Base-by-base conservation (phyloP, 495 filamentous ascomycete genomes). In the Pyronema omphalodes region DNA sequence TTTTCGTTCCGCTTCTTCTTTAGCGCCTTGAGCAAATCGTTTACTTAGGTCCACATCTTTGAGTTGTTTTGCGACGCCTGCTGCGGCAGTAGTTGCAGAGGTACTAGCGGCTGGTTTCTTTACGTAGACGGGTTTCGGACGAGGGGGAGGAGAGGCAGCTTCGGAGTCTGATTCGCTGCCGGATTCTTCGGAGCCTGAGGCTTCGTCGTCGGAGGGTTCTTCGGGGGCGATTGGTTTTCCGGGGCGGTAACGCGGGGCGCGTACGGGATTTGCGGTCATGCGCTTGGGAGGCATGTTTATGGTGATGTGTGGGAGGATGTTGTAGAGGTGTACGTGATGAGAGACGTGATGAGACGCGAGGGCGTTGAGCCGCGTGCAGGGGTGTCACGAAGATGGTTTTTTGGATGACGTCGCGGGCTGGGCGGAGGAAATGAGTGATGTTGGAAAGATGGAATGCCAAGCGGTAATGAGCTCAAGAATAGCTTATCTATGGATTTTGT, bases 241-340 rank as follows among this genome's bases (percentile, higher is more conserved):
- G 35, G 88, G 81, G 41, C 88, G 79, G 66, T 94, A 84, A 19
- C 93, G 82, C 8, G 85, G 74, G 1, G 88, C 84, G 60, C 80
- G 80, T 56, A 82, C 68, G 3, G 86, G 87, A 66, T 98, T 94
- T 43, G 86, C 86, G 60, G 89, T 95, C 89, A 98, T 95, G 56
- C 84, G 81, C 70, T 87, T 89, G 36, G 80, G 75, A 59, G 86
- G 82, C 87, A 94, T 94, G 52, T 60, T 72, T 71, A 51, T 41
- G 23, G 51, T 15, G 43, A 15, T 9, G 45, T 12, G 35, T 14
- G 7, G 50, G 23, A 29, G 23, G 23, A 29, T 29, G 23, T 5
- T 29, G 23, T 29, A 29, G 23, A 29, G 23, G 23, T 29, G n/a
- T n/a, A n/a, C n/a, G n/a, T n/a, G n/a, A n/a, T n/a, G n/a, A n/a